Percentiles rank a stretch among this genome's conserved stretches.
These are phyloP conservation scores for Cryptosporidium sp. DNA, from an alignment of 169 alveolate genomes.

Conservation along the genomic window DNA sequence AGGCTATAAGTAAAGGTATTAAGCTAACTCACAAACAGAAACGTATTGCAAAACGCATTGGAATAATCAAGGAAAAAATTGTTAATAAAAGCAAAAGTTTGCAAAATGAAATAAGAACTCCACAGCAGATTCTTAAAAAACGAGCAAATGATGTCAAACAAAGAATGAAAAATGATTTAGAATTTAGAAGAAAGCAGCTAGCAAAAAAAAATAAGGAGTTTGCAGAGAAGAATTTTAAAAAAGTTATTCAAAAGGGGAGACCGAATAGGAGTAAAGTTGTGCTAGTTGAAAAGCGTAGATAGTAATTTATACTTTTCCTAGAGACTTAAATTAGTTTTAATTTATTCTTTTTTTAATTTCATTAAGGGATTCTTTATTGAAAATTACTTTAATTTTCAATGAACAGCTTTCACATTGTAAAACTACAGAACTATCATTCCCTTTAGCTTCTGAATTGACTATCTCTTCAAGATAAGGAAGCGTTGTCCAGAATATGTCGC, in stretches of 20 bases:
- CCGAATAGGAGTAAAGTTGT: conserved; percentile 59
- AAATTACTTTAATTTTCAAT: conserved; percentile 22
- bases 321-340: not conserved
- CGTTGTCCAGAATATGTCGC: conserved; percentile 47
- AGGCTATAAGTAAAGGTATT: conserved; percentile 75
- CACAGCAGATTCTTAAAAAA: conserved; percentile 47
- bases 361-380: conserved; percentile 21
- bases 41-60: conserved; percentile 50
- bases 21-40: conserved; percentile 79
- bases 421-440: not conserved
- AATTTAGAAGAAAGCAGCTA: conserved; percentile 33
- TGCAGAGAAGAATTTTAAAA: conserved; percentile 35
- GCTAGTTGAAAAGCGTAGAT: conserved; percentile 4
- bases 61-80: not conserved
- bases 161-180: conserved; percentile 55
- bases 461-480: conserved; percentile 10
- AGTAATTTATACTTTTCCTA: not conserved
- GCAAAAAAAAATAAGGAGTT: conserved; percentile 16
- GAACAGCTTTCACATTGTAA: conserved; percentile 74
- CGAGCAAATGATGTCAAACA: not conserved
- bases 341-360: not conserved
- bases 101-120: conserved; percentile 32
- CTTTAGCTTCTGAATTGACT: not conserved
- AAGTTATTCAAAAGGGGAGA: conserved; percentile 27
- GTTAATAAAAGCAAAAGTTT: not conserved